Percentiles rank a stretch among this genome's conserved stretches.
Conservation (phyloP, 495 filamentous ascomycete species). For the Penicillium samsonianum region DNA sequence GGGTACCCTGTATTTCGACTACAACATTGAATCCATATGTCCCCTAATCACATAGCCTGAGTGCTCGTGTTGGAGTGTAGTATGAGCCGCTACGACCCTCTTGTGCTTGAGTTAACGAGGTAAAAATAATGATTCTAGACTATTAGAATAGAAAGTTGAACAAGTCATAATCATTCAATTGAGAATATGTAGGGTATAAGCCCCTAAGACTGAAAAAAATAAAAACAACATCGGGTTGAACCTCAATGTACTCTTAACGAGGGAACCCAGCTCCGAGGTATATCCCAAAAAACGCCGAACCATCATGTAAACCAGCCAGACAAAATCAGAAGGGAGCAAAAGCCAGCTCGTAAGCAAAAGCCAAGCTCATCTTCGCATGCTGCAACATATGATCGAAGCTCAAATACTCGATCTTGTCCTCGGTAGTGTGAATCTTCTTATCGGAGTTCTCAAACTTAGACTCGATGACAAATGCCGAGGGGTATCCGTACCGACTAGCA, state of each 20-base stretch:
- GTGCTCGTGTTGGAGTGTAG: not conserved
- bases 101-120: not conserved
- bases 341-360: conserved; percentile 84
- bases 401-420: conserved; percentile 84
- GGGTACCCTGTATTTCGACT: not conserved
- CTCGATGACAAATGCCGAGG: conserved; percentile 94
- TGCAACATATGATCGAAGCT: conserved; percentile 98
- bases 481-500: conserved; percentile 94
- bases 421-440: conserved; percentile 86
- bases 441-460: conserved; percentile 81
- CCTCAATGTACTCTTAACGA: conserved; percentile 11
- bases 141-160: not conserved
- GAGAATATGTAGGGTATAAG: conserved; percentile 8
- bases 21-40: not conserved
- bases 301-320: conserved; percentile 6
- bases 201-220: not conserved
- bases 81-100: not conserved
- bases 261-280: conserved; percentile 16
- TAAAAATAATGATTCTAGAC: not conserved
- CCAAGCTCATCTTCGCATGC: conserved; percentile 89
- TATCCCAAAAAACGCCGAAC: conserved; percentile 23
- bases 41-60: not conserved
- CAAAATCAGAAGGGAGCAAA: conserved; percentile 41
- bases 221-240: not conserved
- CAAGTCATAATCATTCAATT: not conserved